Percentiles rank a stretch among this genome's conserved stretches.
phyloP scores from a whole-genome alignment of 306 rosid species.

The Prunus mira region DNA sequence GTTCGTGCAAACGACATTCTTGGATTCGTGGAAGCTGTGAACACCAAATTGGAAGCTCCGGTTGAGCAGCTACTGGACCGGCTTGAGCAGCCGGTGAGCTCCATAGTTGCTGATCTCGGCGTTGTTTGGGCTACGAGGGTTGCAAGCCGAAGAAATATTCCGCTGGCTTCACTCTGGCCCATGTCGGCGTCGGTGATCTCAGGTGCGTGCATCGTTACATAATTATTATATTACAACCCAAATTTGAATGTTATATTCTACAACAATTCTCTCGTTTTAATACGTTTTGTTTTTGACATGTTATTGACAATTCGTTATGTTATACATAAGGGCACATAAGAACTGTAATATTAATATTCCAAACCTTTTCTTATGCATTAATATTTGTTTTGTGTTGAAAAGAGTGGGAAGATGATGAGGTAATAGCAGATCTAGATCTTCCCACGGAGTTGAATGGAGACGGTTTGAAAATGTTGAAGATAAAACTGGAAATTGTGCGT shows the following conservation, averaged over 20 bases:
- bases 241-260: too few species aligned
- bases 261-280: too few species aligned
- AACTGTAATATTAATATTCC: background rate
- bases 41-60: conserved; percentile 48
- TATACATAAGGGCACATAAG: too few species aligned
- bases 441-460: too few species aligned
- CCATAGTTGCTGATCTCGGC: conserved; percentile 30
- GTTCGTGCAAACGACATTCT: conserved; percentile 15
- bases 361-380: too few species aligned
- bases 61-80: conserved; percentile 30
- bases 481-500: too few species aligned
- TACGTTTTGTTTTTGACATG: too few species aligned
- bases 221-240: too few species aligned
- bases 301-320: too few species aligned
- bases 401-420: too few species aligned
- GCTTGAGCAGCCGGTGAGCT: conserved; percentile 15
- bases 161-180: conserved; percentile 43
- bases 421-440: conserved; percentile 8
- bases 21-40: conserved; percentile 27
- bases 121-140: conserved; percentile 32
- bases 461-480: background rate
- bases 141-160: conserved; percentile 38
- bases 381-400: background rate
- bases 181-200: conserved; percentile 22
- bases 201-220: conserved; percentile 19